Percentiles rank a stretch among this genome's conserved stretches.
Evolutionary conservation across 176 grass and related monocot genomes (phyloP).

Genomic region (Rhipidocladum racemiflorum): DNA sequence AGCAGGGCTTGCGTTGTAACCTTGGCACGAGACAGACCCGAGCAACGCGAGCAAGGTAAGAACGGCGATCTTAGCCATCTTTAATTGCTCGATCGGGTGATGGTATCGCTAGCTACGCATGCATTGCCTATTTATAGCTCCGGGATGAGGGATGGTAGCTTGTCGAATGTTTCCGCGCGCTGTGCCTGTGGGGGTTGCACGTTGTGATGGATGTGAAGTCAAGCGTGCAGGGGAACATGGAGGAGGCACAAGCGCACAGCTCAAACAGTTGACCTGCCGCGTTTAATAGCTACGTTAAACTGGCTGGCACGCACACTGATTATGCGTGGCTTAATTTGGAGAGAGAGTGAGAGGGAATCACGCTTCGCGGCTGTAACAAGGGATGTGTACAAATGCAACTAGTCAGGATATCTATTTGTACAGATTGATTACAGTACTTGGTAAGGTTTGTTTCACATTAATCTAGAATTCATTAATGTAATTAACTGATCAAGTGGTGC

Average conservation of each 20-base stretch:
- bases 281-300: background rate
- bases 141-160: background rate
- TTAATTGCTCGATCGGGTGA: background rate
- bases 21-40: constrained; percentile 11
- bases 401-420: background rate
- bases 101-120: too few relatives aligned
- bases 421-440: background rate
- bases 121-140: background rate
- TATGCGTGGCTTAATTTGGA: background rate
- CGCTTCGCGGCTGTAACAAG: background rate
- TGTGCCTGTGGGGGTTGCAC: background rate
- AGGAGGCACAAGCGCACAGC: background rate
- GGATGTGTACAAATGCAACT: background rate
- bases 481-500: too few relatives aligned
- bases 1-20: background rate
- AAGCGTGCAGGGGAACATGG: constrained; percentile 1
- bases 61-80: constrained; percentile 19
- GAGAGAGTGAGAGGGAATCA: background rate
- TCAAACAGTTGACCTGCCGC: background rate
- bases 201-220: background rate
- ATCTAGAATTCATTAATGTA: too few relatives aligned
- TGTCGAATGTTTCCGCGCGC: background rate
- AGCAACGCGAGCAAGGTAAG: constrained; percentile 18
- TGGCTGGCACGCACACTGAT: background rate
- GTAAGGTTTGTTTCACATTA: background rate